Conservation (phyloP, 129 eudicot genomes). For the Flaveria brownii region DNA sequence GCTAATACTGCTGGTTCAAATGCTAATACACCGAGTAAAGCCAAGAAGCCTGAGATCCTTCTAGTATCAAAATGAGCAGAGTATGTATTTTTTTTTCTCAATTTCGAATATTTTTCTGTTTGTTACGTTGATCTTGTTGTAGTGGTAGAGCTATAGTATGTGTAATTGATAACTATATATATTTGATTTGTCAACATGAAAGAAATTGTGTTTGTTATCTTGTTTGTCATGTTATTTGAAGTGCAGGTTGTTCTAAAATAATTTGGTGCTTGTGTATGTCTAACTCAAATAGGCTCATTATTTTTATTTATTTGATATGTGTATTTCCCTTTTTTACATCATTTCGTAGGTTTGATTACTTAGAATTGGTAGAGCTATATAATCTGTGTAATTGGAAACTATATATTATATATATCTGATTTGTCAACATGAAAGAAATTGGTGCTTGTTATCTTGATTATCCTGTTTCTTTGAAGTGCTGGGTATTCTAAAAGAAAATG, state of each 20-base stretch:
- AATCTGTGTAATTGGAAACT: conserved; percentile 34
- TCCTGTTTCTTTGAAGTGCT: neutral
- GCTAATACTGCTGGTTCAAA: conserved; percentile 49
- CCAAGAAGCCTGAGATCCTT: conserved; percentile 90
- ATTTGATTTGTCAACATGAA: conserved; percentile 27
- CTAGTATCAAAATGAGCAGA: conserved; percentile 76
- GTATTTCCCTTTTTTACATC: too few species aligned
- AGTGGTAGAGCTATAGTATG: conserved; percentile 33
- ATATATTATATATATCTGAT: conserved; percentile 13
- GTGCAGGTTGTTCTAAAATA: neutral
- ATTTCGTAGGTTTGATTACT: too few species aligned
- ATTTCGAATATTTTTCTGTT: conserved; percentile 17
- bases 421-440: conserved; percentile 31
- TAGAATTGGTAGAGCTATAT: conserved; percentile 25
- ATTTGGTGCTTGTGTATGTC: neutral
- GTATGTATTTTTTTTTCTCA: conserved; percentile 31
- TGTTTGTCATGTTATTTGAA: neutral
- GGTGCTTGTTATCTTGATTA: conserved; percentile 28
- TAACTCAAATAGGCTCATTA: neutral
- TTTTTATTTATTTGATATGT: too few species aligned
- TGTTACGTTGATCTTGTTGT: conserved; percentile 28
- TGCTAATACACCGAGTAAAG: conserved; percentile 81
- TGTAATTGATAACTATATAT: conserved; percentile 35
- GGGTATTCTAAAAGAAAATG: neutral
- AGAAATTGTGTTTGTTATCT: conserved; percentile 30